Evolutionary conservation across 108 stramenopile genomes (phyloP), one percentile per base, ranked within the genome.

Genomic region (Asterionellopsis glacialis): DNA sequence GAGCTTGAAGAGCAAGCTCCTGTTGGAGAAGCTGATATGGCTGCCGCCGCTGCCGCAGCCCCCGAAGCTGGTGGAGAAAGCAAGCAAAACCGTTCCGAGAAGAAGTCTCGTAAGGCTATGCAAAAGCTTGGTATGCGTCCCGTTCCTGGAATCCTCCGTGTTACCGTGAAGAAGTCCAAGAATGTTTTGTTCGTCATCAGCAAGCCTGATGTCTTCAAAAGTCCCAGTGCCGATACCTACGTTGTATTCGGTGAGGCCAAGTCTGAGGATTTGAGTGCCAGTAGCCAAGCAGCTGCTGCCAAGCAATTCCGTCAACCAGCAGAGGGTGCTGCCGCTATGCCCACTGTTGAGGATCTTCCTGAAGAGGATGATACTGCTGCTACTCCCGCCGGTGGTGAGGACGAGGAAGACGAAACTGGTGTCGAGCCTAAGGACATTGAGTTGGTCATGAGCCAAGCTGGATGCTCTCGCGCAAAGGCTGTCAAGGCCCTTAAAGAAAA

Each of bases 161-260:
- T 99, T 49, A 94, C 95, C 38, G 94, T 99, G 51, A 99, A 98
- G 87, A 97, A 97, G 76, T 86, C 88, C 63, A 97, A 97, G 73
- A 89, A 88, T 61, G 95, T 97, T 59, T 66, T 97, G 27, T 98
- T 99, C 69, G 97, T 89, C 55, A 96, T 99, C 71, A 76, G 83
- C 65, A 80, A 84, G 64, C 97, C 98, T 9, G 96, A 98, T 80
- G 97, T 98, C 45, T 95, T 85, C 90, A 94, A 96, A 83, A 70
- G 69, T 55, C 89, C 96, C 59, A 91, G 57, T 38, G 77, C 91
- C 49, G 97, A 98, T 70, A 97, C 97, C 52, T 99, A 96, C 66
- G 87, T 99, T 41, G 88, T 99, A 80, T 99, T 99, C 69, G 98
- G 98, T 42, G 97, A 97, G 80, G 98, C 97, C 75, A 97, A 97